Conservation (phyloP, 179 eudicot species). For the Carnegiea gigantea region DNA sequence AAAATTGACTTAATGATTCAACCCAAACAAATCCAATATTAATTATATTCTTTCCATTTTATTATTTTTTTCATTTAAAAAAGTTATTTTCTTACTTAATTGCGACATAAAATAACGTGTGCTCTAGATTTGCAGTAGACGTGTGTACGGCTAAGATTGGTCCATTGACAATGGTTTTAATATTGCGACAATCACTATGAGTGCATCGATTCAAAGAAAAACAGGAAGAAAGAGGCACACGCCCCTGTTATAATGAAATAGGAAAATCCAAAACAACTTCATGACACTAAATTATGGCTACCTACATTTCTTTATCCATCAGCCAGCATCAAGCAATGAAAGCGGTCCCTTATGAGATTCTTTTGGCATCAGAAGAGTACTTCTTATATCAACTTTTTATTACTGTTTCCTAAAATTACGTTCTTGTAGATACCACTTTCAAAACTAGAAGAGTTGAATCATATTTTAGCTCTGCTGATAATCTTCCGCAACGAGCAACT, state of each 20-base stretch:
- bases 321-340: background rate
- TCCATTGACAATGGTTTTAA: no score
- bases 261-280: background rate
- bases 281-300: background rate
- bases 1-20: no score
- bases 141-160: no score
- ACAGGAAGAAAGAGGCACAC: background rate
- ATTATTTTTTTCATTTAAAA: no score
- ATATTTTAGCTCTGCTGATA: background rate
- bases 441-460: background rate
- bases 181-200: no score
- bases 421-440: background rate
- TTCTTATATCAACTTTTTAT: background rate
- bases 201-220: no score
- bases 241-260: background rate
- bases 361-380: background rate
- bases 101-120: no score
- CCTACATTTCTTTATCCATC: background rate
- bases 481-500: background rate
- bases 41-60: no score
- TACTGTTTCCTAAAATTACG: no score
- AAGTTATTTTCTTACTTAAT: no score
- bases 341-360: background rate
- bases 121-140: no score
- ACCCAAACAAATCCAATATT: no score